A percentile compares a stretch with the other conserved stretches of the same genome.
These are phyloP conservation scores for Trypanosomatidae sp. DNA, from an alignment of 208 protist species.

Conservation along the genomic window DNA sequence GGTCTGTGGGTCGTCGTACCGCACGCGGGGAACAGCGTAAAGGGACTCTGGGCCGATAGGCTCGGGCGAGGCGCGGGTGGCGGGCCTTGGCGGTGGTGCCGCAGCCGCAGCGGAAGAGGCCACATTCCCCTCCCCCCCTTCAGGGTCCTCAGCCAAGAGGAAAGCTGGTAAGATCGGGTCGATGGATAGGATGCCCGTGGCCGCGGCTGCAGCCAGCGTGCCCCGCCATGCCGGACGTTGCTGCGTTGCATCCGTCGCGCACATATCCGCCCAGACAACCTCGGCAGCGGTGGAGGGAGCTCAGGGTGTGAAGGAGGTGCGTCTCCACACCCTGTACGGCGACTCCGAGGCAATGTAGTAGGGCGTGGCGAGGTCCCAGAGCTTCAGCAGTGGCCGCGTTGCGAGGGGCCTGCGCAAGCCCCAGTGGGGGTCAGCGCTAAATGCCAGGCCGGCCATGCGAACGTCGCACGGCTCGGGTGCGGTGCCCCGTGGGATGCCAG, in stretches of 20 bases:
- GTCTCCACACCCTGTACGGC: slow-evolving; percentile 50
- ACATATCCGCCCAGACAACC: slow-evolving; percentile 24
- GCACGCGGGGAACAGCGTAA: slow-evolving; percentile 49
- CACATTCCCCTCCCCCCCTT: not conserved
- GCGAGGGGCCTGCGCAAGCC: slow-evolving; percentile 50
- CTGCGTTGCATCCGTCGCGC: slow-evolving; percentile 7
- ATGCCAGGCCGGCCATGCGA: slow-evolving; percentile 80
- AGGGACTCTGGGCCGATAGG: slow-evolving; percentile 45
- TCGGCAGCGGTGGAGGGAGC: slow-evolving; percentile 1
- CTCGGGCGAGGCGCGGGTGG: not conserved
- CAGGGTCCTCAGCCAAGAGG: slow-evolving; percentile 7
- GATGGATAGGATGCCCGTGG: slow-evolving; percentile 13
- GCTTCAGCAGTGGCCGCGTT: slow-evolving; percentile 29
- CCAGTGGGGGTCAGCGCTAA: slow-evolving; percentile 78
- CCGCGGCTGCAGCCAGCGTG: not conserved
- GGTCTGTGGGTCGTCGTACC: slow-evolving; percentile 69
- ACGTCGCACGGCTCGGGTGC: slow-evolving; percentile 73
- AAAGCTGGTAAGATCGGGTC: slow-evolving; percentile 36
- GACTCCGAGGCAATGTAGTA: slow-evolving; percentile 73
- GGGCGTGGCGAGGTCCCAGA: slow-evolving; percentile 71
- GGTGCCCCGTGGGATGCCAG: slow-evolving; percentile 30
- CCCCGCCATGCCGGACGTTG: not conserved
- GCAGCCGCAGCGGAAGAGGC: not conserved
- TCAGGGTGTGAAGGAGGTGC: slow-evolving; percentile 28
- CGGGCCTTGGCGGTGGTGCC: not conserved